Percentiles rank a stretch among this genome's conserved stretches.
phyloP scores from a whole-genome alignment of 2,329 filamentous ascomycete species.

The Thelonectria olida region DNA sequence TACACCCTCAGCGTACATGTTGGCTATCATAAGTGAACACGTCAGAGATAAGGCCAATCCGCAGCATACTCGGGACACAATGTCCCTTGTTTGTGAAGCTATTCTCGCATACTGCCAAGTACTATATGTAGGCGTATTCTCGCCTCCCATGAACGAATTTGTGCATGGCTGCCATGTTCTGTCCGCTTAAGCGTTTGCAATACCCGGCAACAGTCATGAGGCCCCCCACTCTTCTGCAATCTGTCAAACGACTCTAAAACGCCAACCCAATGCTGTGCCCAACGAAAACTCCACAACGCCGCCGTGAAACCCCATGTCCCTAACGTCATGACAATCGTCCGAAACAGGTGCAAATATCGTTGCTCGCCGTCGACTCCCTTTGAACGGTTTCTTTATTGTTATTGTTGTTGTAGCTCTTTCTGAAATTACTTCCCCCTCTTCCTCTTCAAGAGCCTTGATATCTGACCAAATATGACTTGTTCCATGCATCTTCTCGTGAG shows the following conservation, averaged over 20 bases:
- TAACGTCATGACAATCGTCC: conserved; percentile 10
- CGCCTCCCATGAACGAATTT: neutral
- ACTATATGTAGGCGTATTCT: neutral
- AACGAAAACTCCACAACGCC: conserved; percentile 27
- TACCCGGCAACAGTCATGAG: conserved; percentile 13
- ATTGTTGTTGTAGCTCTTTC: neutral
- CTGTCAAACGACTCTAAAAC: conserved; percentile 19
- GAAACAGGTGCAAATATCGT: neutral
- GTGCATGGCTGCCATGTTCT: conserved; percentile 14
- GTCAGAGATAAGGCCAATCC: neutral
- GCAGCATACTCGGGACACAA: neutral
- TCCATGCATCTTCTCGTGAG: neutral
- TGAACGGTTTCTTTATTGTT: neutral
- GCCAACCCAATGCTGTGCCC: conserved; percentile 25
- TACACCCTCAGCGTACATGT: neutral
- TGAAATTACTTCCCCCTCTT: neutral
- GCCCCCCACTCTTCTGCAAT: conserved; percentile 11
- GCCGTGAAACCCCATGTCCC: conserved; percentile 11
- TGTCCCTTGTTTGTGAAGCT: conserved; percentile 14
- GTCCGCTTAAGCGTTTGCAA: neutral
- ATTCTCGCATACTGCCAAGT: conserved; percentile 14
- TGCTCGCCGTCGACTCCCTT: neutral
- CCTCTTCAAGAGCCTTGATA: neutral
- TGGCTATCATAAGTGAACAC: neutral
- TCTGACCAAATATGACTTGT: neutral